phyloP scores from a whole-genome alignment of 192 early-diverging fungal species.

The Mortierella antarctica region DNA sequence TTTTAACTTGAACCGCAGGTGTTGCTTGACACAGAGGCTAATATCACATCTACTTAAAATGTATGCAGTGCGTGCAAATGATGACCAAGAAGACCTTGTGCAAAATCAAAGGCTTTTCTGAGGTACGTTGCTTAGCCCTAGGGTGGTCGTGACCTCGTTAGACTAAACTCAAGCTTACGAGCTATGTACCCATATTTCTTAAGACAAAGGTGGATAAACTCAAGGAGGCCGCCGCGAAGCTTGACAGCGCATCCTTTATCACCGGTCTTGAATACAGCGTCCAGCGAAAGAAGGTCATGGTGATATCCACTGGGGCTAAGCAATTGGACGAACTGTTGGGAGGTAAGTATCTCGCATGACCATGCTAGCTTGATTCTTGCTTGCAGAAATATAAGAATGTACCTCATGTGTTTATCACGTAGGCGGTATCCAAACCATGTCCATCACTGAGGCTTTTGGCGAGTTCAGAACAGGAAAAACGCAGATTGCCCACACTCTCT shows the following conservation, averaged over 20 bases:
- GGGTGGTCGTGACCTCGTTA: neutral
- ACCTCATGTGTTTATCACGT: neutral
- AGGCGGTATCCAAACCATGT: slow-evolving; percentile 84
- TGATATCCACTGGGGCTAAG: slow-evolving; percentile 80
- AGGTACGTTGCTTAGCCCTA: slow-evolving; percentile 34
- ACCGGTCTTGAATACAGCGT: slow-evolving; percentile 70
- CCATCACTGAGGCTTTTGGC: slow-evolving; percentile 89
- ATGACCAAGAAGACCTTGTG: slow-evolving; percentile 69
- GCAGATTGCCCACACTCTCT: slow-evolving; percentile 83
- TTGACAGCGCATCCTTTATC: slow-evolving; percentile 71
- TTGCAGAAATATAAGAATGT: neutral
- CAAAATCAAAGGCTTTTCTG: slow-evolving; percentile 86
- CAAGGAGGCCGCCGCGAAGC: slow-evolving; percentile 81
- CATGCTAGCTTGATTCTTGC: neutral
- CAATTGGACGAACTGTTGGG: slow-evolving; percentile 83
- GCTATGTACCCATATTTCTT: neutral
- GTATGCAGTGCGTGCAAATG: slow-evolving; percentile 77
- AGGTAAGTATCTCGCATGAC: slow-evolving; percentile 37
- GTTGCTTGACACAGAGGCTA: neutral
- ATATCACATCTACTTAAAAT: neutral
- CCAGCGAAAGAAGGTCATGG: slow-evolving; percentile 69
- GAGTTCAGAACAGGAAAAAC: slow-evolving; percentile 92
- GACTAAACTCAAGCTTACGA: neutral
- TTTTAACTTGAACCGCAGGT: neutral
- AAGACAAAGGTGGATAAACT: slow-evolving; percentile 85